Evolutionary conservation across 495 filamentous ascomycete genomes (phyloP), one percentile per base, ranked within the genome.

Genomic region (Bacidia rubella): DNA sequence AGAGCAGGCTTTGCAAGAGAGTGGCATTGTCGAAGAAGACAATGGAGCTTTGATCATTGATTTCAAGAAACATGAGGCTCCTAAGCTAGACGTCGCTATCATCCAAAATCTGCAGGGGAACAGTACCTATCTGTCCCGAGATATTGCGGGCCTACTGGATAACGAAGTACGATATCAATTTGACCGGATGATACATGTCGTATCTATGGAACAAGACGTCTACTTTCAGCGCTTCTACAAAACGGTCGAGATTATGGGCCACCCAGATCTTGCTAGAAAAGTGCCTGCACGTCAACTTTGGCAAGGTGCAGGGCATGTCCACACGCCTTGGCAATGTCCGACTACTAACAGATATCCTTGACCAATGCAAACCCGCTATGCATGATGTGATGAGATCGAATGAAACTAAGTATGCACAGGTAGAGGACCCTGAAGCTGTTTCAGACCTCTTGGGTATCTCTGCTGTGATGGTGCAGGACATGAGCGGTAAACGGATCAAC

Each of bases 21-120:
- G 77, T 57, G 78, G 79, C 11, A 76, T 95, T 24, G 80, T 82
- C 0, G 81, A 90, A 65, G 78, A 85, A 60, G 89, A 87, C 27
- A 79, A 96, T 26, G 92, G 92, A 38, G 92, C 92, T 39, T 72
- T 87, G 47, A 85, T 96, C 56, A 80, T 95, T 52, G 85, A 98
- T 65, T 85, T 98, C 57, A 76, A 76, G 47, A 87, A 90, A 65
- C 78, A 87, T 54, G 71, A 78, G 7, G 70, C 71, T 22, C 81
- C 80, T 66, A 83, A 80, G 60, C 75, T 85, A 1, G 82, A 80
- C 49, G 82, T 78, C 65, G 81, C 78, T 29, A 70, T 83, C 43
- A 75, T 88, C 51, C 70, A 80, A 53, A 80, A 80, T 59, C 77
- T 77, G 60, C 80, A 83, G 56, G 84, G 84, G 35, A 82, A 78